Percentiles rank a stretch among this genome's conserved stretches.
These are phyloP conservation scores for Hemisphaericaspora xylofermentans DNA, from an alignment of 1,139 yeast genomes.

Conservation along the genomic window DNA sequence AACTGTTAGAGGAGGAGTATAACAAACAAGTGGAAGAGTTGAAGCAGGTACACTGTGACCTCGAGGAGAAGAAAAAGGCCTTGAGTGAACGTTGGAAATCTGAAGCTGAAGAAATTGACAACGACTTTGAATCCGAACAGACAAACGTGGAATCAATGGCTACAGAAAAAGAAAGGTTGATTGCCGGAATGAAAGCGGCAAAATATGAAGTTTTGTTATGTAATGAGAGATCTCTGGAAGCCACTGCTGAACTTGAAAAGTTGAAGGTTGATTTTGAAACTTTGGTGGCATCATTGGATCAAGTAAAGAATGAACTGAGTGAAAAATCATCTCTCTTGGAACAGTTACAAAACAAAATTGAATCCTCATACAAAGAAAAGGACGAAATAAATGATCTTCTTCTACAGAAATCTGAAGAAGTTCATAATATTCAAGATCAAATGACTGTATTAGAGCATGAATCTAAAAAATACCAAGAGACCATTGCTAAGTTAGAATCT, in stretches of 20 bases:
- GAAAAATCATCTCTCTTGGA: background rate
- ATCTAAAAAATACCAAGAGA: background rate
- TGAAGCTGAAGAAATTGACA: background rate
- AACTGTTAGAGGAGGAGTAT: background rate
- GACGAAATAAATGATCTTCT: constrained; percentile 4
- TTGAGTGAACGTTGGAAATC: background rate
- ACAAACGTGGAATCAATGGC: constrained; percentile 16
- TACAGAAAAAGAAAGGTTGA: constrained; percentile 10
- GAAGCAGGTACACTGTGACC: background rate
- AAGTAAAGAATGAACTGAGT: constrained; percentile 5
- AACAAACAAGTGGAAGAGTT: constrained; percentile 2
- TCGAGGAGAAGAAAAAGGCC: background rate
- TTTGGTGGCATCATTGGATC: constrained; percentile 5
- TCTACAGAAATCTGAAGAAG: constrained; percentile 6
- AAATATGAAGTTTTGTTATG: background rate
- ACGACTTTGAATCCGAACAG: constrained; percentile 6
- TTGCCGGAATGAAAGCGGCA: background rate
- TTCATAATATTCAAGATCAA: constrained; percentile 8
- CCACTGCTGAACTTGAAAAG: background rate
- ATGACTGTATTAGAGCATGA: constrained; percentile 19
- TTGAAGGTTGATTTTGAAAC: constrained; percentile 1
- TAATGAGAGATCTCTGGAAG: background rate
- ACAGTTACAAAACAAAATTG: constrained; percentile 8
- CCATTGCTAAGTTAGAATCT: constrained; percentile 3
- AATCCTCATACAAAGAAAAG: constrained; percentile 3